Percentiles rank a stretch among this genome's conserved stretches.
phyloP scores from a whole-genome alignment of 208 protist genomes.

The Trypanosoma vivax region DNA sequence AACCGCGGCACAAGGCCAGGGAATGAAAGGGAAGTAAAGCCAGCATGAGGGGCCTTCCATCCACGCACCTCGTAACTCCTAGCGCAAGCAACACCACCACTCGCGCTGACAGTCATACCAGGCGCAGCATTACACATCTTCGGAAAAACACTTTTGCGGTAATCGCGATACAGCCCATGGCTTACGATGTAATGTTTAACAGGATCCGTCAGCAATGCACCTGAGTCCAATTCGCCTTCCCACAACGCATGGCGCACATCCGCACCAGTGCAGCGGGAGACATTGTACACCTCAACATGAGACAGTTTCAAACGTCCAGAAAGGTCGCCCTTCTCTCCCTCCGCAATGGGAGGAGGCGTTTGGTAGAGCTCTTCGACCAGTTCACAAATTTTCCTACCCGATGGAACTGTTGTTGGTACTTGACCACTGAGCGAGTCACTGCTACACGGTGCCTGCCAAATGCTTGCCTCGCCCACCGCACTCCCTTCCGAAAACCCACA shows the following conservation, averaged over 20 bases:
- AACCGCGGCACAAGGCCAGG: slow-evolving; percentile 70
- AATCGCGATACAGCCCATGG: slow-evolving; percentile 75
- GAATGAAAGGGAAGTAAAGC: slow-evolving; percentile 47
- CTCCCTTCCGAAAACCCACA: too few species aligned
- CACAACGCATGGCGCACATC: slow-evolving; percentile 84
- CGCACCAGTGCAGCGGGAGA: slow-evolving; percentile 66
- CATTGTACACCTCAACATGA: slow-evolving; percentile 75
- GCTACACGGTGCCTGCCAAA: background rate
- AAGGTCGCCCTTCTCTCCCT: background rate
- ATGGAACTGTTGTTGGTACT: slow-evolving; percentile 6
- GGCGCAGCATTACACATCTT: slow-evolving; percentile 30
- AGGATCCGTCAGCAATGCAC: slow-evolving; percentile 50
- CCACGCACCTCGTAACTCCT: slow-evolving; percentile 6
- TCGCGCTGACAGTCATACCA: slow-evolving; percentile 11
- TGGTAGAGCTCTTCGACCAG: slow-evolving; percentile 79
- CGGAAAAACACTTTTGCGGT: slow-evolving; percentile 36
- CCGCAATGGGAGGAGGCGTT: slow-evolving; percentile 7
- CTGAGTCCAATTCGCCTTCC: slow-evolving; percentile 63
- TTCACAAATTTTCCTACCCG: slow-evolving; percentile 52
- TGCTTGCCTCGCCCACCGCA: background rate
- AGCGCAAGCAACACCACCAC: slow-evolving; percentile 2
- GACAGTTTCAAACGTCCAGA: slow-evolving; percentile 10
- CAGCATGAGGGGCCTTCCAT: slow-evolving; percentile 3
- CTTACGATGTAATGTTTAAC: slow-evolving; percentile 77
- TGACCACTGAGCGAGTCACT: too few species aligned